Evolutionary conservation across 2,329 filamentous ascomycete species (phyloP), one percentile per base, ranked within the genome.

Genomic region (Calonectria crousiana): DNA sequence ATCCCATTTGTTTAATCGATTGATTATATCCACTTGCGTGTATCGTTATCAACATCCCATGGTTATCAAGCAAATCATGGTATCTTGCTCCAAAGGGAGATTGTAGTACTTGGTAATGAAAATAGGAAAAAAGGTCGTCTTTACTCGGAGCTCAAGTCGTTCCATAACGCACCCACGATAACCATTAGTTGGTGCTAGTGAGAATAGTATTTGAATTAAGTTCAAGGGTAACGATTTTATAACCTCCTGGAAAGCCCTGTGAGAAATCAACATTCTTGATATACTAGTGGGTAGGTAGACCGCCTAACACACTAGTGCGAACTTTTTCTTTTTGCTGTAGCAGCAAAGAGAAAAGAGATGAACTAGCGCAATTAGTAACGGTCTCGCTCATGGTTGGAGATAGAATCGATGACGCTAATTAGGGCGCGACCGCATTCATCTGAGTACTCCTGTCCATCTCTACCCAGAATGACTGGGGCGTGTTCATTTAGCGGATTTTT

Each of bases 361-460:
- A 34, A 64, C 56, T 64, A 66, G n/a, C 53, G 52, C 38, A 36
- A 67, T 47, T 18, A 52, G n/a, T 62, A 49, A 66, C 28, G 32
- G 18, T 14, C 65, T 66, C 44, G 18, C 10, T 32, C 28, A 10
- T 18, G 28, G 4, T 30, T 34, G 2, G 56, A 11, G 20, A 38
- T 11, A 14, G 60, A 49, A 26, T 49, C 18, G 18, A 65, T 49
- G 41, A 18, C 23, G 2, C 26, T 3, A 18, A 65, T 20, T 2
- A 65, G 60, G 38, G 60, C 60, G 28, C 60, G 60, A 5, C 60
- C 60, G 16, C 60, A 65, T 32, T 65, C 60, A n/a, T 65, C 60
- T 9, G 60, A 65, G 23, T 65, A 65, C 20, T 65, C 60, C 30
- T 65, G 60, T 28, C 60, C 60, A 16, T 65, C 60, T n/a, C 60